phyloP scores from a whole-genome alignment of 2,329 filamentous ascomycete species.

The Teratosphaeria epicoccoides region DNA sequence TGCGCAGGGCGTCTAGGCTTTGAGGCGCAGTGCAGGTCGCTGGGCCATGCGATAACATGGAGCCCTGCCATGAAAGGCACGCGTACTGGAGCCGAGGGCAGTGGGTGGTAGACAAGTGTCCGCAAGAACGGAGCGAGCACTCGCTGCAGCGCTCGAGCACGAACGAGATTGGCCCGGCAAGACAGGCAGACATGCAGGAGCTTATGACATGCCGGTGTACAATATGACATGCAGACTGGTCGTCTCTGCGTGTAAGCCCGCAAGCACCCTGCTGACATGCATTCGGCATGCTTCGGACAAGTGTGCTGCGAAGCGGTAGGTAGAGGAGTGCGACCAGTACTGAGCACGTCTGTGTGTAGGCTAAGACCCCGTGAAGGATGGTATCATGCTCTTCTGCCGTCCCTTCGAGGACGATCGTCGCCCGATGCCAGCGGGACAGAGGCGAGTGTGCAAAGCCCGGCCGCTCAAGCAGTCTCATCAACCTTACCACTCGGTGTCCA shows the following conservation, averaged over 20 bases:
- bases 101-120: conserved; percentile 4
- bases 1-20: conserved; percentile 39
- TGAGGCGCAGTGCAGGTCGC: neutral
- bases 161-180: conserved; percentile 8
- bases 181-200: conserved; percentile 18
- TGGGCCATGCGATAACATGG: neutral
- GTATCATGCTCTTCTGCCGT: conserved; percentile 27
- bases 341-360: conserved; percentile 37
- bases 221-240: conserved; percentile 3
- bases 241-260: conserved; percentile 34
- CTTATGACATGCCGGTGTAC: conserved; percentile 18
- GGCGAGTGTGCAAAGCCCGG: neutral
- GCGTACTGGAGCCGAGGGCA: conserved; percentile 18
- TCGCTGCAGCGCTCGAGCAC: conserved; percentile 13
- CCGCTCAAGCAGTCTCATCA: conserved; percentile 12
- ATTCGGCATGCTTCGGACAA: conserved; percentile 46
- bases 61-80: conserved; percentile 3
- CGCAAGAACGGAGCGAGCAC: conserved; percentile 19
- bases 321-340: conserved; percentile 23
- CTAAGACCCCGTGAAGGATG: conserved; percentile 17
- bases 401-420: conserved; percentile 6
- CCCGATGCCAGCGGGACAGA: neutral
- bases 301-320: conserved; percentile 30
- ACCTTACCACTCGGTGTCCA: conserved; percentile 23
- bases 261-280: conserved; percentile 45